Percentiles rank a stretch among this genome's conserved stretches.
Conservation (phyloP, 176 grass and related monocot species). For the Avena sativa region DNA sequence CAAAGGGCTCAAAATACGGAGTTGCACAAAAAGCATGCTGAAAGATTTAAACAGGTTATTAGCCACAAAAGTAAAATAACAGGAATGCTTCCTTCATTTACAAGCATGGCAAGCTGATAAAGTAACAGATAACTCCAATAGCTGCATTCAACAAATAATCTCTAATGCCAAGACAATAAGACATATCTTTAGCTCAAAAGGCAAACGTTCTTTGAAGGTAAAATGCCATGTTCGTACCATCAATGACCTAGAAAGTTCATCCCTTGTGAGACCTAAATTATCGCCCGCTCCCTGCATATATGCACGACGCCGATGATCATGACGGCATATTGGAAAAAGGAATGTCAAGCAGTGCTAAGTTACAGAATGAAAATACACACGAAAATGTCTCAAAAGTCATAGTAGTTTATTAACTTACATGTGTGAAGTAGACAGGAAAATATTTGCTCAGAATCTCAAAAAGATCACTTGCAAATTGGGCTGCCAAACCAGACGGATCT, state of each 20-base stretch:
- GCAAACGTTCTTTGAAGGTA: not conserved
- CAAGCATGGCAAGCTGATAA: slow-evolving; percentile 29
- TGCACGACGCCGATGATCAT: slow-evolving; percentile 2
- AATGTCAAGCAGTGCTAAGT: slow-evolving; percentile 34
- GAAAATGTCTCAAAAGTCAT: slow-evolving; percentile 30
- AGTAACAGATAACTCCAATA: slow-evolving; percentile 19
- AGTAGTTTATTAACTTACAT: slow-evolving; percentile 65
- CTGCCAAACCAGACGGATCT: slow-evolving; percentile 60
- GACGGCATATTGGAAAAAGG: slow-evolving; percentile 24
- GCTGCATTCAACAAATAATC: not conserved
- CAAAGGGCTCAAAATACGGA: slow-evolving; percentile 73
- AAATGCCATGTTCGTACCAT: slow-evolving; percentile 67
- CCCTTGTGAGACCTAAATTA: slow-evolving; percentile 62
- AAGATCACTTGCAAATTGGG: slow-evolving; percentile 62
- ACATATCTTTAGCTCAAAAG: slow-evolving; percentile 23
- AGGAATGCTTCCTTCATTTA: slow-evolving; percentile 13
- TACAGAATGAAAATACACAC: slow-evolving; percentile 25
- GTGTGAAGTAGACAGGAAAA: slow-evolving; percentile 95
- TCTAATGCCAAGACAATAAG: not conserved
- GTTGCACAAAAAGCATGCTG: slow-evolving; percentile 88
- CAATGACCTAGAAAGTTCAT: slow-evolving; percentile 81
- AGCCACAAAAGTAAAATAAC: slow-evolving; percentile 33
- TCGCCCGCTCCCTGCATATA: slow-evolving; percentile 61
- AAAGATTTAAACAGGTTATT: slow-evolving; percentile 53
- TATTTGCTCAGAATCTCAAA: slow-evolving; percentile 94